A percentile compares a stretch with the other conserved stretches of the same genome.
phyloP scores from a whole-genome alignment of 352 stramenopile species.

The Phytophthora macrochlamydospora region DNA sequence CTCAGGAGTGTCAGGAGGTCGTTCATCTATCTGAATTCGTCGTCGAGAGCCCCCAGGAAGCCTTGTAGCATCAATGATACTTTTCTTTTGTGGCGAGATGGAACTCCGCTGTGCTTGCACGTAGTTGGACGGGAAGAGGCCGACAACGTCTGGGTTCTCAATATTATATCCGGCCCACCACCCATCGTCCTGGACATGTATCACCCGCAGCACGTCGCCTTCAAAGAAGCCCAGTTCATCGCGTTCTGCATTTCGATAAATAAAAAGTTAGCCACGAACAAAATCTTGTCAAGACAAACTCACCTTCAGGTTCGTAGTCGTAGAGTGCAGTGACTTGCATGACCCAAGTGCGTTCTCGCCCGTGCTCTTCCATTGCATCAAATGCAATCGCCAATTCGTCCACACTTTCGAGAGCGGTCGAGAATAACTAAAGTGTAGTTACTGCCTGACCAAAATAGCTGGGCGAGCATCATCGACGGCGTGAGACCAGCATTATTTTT shows the following conservation, averaged over 20 bases:
- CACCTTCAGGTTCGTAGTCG: conserved; percentile 70
- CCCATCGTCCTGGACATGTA: conserved; percentile 61
- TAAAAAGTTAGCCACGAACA: background rate
- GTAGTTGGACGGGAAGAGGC: conserved; percentile 77
- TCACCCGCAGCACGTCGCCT: conserved; percentile 47
- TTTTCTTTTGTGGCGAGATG: background rate
- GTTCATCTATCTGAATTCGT: conserved; percentile 25
- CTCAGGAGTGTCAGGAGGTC: conserved; percentile 12
- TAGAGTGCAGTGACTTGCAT: conserved; percentile 66
- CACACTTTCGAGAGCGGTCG: no score
- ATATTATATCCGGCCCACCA: conserved; percentile 64
- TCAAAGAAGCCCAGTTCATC: conserved; percentile 60
- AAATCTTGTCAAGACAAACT: no score
- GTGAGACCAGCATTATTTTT: no score
- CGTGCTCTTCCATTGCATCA: conserved; percentile 10
- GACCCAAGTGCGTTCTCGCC: conserved; percentile 30
- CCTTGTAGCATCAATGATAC: conserved; percentile 1
- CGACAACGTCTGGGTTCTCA: conserved; percentile 30
- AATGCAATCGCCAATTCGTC: background rate
- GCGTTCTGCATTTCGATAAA: conserved; percentile 30
- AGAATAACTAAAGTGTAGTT: no score
- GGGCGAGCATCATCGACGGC: no score
- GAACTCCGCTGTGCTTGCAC: conserved; percentile 39
- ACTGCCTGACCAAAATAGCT: no score
- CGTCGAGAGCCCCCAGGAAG: conserved; percentile 2